Evolutionary conservation across 2,329 filamentous ascomycete species (phyloP).

Genomic region (Pleomassaria siparia): DNA sequence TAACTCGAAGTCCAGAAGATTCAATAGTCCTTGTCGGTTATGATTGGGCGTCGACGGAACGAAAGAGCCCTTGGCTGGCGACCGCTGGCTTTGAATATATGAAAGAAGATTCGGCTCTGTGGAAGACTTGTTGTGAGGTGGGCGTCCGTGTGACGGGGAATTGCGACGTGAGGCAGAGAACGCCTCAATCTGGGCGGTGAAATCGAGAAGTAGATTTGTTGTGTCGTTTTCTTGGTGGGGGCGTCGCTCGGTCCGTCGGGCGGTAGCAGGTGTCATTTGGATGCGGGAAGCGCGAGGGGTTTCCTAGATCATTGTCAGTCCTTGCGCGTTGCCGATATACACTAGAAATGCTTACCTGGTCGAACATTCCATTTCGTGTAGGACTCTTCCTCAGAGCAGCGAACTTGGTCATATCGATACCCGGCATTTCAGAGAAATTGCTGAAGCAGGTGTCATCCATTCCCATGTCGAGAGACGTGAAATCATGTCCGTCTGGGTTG

Average conservation of each 20-base stretch:
- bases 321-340: background rate
- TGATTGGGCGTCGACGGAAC: conserved; percentile 35
- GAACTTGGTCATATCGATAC: conserved; percentile 76
- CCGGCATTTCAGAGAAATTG: conserved; percentile 82
- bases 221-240: conserved; percentile 59
- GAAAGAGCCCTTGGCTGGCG: conserved; percentile 31
- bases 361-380: conserved; percentile 39
- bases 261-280: conserved; percentile 54
- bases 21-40: conserved; percentile 32
- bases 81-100: conserved; percentile 37
- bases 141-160: conserved; percentile 40
- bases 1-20: conserved; percentile 79
- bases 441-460: conserved; percentile 77
- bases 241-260: conserved; percentile 46
- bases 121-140: conserved; percentile 56
- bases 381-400: conserved; percentile 65
- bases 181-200: conserved; percentile 74
- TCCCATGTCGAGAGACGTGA: conserved; percentile 34
- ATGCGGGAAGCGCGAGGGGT: conserved; percentile 37
- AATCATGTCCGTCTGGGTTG: conserved; percentile 33
- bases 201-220: conserved; percentile 81
- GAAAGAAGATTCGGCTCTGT: conserved; percentile 54
- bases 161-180: conserved; percentile 46
- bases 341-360: conserved; percentile 22
- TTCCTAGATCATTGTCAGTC: conserved; percentile 14